Base-by-base conservation (phyloP, 352 stramenopile genomes). In the Globisporangium apiculatum region DNA sequence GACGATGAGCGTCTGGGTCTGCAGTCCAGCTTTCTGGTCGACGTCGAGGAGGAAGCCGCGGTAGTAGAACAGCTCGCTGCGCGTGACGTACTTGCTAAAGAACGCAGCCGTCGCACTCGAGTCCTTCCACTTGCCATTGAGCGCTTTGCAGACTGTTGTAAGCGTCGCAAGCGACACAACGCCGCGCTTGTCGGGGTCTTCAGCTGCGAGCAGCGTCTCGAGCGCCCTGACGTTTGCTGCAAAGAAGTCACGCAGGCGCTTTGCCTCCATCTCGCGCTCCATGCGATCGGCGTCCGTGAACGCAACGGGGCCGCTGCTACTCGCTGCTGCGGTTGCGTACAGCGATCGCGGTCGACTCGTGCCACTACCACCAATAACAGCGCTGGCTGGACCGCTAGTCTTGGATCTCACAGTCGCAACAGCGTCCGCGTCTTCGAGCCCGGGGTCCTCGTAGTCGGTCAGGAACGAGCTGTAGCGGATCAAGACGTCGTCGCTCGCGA, bases 381-480 rank as follows among this genome's bases (percentile, higher is more conserved):
- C 36, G 0, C 63, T 52, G 7, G 62, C 48, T 12, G 48, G 57
- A 45, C 53, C 57, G 9, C 11, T 53, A 1, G 42, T 48, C 14
- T 42, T 61, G 3, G 31, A 24, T 24, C 18, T 41, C 6, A n/a
- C 37, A 17, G 18, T 53, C 4, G 47, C 56, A 2, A 51, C 31
- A 31, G 69, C 60, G 2, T 63, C 65, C 0, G 64, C 55, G 4
- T 12, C 12, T 64, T 86, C 78, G 3, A 89, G 65, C 7, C 78
- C 76, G 0, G 78, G 73, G 53, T 86, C 78, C 47, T 89, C 81
- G 53, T 83, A 91, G 62, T 91, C 79, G 2, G 69, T 89, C 45
- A 91, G 24, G 54, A 89, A 91, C 0, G 78, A 89, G 11, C 66
- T 68, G 60, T 88, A 91, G 24, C 81, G 78, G 40, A 91, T 86